Base-by-base conservation (phyloP, 2,329 filamentous ascomycete species). In the Huntiella decipiens region DNA sequence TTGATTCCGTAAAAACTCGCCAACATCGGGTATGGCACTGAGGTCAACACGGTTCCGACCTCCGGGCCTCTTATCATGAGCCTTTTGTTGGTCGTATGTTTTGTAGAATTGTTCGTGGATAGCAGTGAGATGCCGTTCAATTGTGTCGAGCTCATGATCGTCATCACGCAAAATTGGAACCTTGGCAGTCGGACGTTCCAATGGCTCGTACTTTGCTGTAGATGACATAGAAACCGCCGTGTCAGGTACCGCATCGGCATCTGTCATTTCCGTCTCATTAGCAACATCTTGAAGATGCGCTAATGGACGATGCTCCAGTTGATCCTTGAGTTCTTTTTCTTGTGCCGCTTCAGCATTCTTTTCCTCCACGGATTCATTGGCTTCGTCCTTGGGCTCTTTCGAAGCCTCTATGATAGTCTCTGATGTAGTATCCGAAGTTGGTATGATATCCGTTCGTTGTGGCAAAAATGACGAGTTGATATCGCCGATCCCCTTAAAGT, bases 391-490 rank as follows among this genome's bases (percentile, higher is more conserved):
- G 11, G 5, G 10, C 16, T 37, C 16, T 7, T n/a, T n/a, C 5
- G 16, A 15, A 28, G 7, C 34, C 12, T 13, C 31, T 22, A 15
- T 15, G 4, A 37, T 37, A 44, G 52, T 57, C 36, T 43, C 41
- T 46, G 39, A 11, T 10, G 44, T 38, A 17, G 13, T 31, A n/a
- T 13, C 17, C 8, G 40, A n/a, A 4, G 28, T 15, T 0, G 64
- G 60, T 5, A 71, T 51, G 19, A 73, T 60, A 55, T 78, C 68
- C 54, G 72, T 62, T 49, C 71, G 77, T 60, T 93, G 93, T 0
- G 91, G 91, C 44, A 98, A 62, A 58, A 96, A 98, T 58, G 84
- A 94, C 10, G 88, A 92, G 65, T 98, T 98, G 67, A 98, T 98
- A 61, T 98, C 91, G 51, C 91, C 91, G 52, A 95, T 94, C 12